Conservation (phyloP, 2,329 filamentous ascomycete genomes). For the Pseudogymnoascus sp. region DNA sequence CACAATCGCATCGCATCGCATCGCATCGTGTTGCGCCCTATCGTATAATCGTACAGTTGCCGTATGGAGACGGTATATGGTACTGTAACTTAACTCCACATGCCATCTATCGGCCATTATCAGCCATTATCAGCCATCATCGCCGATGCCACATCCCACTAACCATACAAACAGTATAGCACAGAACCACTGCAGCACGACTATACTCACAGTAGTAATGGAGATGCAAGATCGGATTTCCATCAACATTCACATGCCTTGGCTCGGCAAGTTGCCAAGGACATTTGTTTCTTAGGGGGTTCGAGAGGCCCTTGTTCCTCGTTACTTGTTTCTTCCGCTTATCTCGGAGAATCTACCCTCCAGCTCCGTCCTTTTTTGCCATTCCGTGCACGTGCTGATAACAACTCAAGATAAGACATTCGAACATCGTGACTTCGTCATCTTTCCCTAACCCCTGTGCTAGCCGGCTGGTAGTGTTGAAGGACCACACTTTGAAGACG, state of each 20-base stretch:
- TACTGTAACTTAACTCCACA: not conserved
- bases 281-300: not conserved
- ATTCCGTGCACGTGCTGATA: not conserved
- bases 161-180: not conserved
- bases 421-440: conserved; percentile 1
- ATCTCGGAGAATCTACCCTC: not conserved
- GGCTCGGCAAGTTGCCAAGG: conserved; percentile 2
- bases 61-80: not conserved
- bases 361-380: not conserved
- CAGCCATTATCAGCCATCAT: not conserved
- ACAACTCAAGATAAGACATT: not conserved
- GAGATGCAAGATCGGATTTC: not conserved
- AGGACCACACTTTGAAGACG: not conserved
- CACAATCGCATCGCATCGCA: not conserved
- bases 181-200: not conserved
- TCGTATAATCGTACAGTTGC: not conserved
- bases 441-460: conserved; percentile 1
- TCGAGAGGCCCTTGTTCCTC: not conserved
- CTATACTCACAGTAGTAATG: not conserved
- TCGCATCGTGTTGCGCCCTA: not conserved
- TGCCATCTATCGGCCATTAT: not conserved
- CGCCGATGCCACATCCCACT: not conserved
- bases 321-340: not conserved
- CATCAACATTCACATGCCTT: conserved; percentile 8
- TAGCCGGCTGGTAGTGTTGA: not conserved